Base-by-base conservation (phyloP, 75 land plant genomes). In the Picea sitchensis region DNA sequence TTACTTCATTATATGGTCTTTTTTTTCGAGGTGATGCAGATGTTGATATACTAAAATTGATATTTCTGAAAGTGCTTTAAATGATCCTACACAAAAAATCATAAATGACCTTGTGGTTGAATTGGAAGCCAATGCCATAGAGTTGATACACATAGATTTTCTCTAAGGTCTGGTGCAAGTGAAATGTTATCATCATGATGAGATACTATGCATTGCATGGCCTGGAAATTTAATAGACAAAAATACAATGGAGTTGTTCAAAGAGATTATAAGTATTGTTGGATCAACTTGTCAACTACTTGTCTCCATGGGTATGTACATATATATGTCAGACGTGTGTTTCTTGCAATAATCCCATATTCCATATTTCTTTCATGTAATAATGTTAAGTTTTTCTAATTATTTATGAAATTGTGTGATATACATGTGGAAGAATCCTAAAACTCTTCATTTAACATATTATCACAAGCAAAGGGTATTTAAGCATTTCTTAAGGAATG, bases 161-260 rank as follows among this genome's bases (percentile, higher is more conserved):
- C 36, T 84, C 62, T 57, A 84, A 77, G 88, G 87, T 18, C 58
- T 84, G 51, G 38, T 31, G 76, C 61, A 80, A 36, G 86, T 84
- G 36, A 76, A 80, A 36, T 58, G 58, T 7, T 5, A 17, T 32
- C 79, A 85, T 73, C 86, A 83, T 32, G 32, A 81, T 3, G 74
- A 81, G 3, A 30, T 56, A 17, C 51, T 87, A 17, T 87, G 88
- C 73, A 78, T 87, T 64, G 38, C 85, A 38, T 87, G 88, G 88
- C 83, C 84, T 23, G 88, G 88, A 31, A 87, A 86, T 80, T 76
- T 79, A 20, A 73, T 84, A 12, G 86, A 86, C 1, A 84, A 77
- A 26, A 26, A 26, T 26, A 26, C 26, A 26, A 26, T 26, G 26
- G 26, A 26, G 26, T 26, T 26, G 26, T 26, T 26, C 26, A 26